Conservation (phyloP, 345 rosid genomes). For the Citrus medica region DNA sequence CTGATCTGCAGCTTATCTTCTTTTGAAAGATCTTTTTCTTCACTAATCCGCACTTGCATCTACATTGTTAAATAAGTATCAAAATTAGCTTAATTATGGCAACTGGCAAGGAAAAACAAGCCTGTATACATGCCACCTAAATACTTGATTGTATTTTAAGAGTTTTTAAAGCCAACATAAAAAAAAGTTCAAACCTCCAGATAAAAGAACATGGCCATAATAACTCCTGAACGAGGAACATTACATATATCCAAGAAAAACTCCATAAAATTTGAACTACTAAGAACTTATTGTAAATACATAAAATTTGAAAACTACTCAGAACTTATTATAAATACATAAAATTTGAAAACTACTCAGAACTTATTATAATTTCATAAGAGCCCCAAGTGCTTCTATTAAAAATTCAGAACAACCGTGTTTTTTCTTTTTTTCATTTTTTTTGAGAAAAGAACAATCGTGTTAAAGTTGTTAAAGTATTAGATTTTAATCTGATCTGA, state of each 20-base stretch:
- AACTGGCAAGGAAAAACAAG: not conserved
- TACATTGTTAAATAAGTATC: constrained; percentile 12
- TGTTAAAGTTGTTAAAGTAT: not conserved
- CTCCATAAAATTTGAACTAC: no score
- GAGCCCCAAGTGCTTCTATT: not conserved
- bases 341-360: no score
- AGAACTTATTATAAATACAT: no score
- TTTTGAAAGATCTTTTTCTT: constrained; percentile 55
- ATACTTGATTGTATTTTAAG: not conserved
- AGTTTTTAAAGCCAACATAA: not conserved
- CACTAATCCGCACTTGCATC: constrained; percentile 58
- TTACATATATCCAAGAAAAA: not conserved
- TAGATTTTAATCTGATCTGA: not conserved
- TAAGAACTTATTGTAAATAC: no score
- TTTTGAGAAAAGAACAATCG: no score
- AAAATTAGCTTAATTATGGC: not conserved
- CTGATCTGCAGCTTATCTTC: constrained; percentile 47
- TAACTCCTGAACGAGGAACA: not conserved
- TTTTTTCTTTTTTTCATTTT: no score
- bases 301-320: no score
- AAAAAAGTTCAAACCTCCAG: not conserved
- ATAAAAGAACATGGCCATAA: no score
- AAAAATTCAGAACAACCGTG: not conserved
- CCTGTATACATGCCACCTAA: not conserved
- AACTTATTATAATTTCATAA: not conserved